These are phyloP conservation scores for Phoenix roebelenii DNA, from an alignment of 176 grass and related monocot species.

Conservation along the genomic window DNA sequence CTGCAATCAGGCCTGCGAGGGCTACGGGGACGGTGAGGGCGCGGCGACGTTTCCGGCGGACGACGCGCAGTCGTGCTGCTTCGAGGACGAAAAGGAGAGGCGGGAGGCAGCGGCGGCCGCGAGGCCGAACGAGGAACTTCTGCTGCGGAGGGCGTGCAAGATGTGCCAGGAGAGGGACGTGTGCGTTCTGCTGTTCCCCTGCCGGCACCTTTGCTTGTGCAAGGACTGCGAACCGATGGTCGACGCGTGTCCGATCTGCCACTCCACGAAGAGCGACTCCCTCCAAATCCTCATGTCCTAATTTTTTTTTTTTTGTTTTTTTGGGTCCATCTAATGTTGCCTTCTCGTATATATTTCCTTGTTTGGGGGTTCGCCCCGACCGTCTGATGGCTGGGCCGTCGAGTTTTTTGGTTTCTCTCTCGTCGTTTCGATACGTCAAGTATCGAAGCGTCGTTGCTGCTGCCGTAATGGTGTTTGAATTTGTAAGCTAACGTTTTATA, in stretches of 20 bases:
- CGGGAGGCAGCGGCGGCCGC: background rate
- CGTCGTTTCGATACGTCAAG: too few relatives aligned
- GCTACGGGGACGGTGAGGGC: background rate
- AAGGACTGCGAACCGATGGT: slow-evolving; percentile 18
- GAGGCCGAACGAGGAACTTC: background rate
- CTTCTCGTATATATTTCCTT: background rate
- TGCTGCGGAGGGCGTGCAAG: slow-evolving; percentile 16
- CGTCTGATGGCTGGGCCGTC: too few relatives aligned
- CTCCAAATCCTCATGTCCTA: slow-evolving; percentile 35
- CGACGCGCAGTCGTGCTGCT: slow-evolving; percentile 17
- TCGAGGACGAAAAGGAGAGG: too few relatives aligned
- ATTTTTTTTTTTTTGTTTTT: background rate
- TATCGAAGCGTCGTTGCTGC: too few relatives aligned
- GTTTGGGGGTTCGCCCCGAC: too few relatives aligned
- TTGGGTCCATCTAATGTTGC: background rate
- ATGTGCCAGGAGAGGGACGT: slow-evolving; percentile 23
- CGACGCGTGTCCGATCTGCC: slow-evolving; percentile 41
- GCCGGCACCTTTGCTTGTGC: slow-evolving; percentile 63
- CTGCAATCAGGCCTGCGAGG: background rate
- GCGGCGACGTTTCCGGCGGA: background rate
- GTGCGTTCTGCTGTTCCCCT: slow-evolving; percentile 51
- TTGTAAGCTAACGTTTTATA: too few relatives aligned
- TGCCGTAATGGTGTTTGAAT: too few relatives aligned
- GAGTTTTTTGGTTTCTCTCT: too few relatives aligned
- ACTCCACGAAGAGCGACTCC: slow-evolving; percentile 31